Evolutionary conservation across 1,284 basidiomycete genomes (phyloP).

Genomic region (Baeospora myosura): DNA sequence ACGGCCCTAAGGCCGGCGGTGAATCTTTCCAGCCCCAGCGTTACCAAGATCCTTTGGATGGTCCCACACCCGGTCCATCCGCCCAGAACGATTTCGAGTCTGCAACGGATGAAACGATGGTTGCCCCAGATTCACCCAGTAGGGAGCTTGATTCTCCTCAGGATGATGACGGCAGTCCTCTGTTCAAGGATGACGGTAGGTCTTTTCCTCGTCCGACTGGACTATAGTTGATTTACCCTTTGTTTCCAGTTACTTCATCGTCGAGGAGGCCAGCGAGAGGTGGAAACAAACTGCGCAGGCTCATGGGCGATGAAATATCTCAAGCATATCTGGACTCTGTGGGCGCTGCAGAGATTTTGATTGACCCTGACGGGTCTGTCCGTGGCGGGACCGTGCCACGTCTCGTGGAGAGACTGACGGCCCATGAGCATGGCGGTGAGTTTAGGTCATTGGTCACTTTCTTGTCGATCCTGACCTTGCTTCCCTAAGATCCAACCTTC

Average conservation of each 20-base stretch:
- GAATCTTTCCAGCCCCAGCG: background rate
- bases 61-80: background rate
- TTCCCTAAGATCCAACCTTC: constrained; percentile 64
- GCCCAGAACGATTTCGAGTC: constrained; percentile 1
- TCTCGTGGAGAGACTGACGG: constrained; percentile 84
- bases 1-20: background rate
- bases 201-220: too few relatives aligned
- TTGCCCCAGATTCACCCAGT: too few relatives aligned
- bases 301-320: constrained; percentile 70
- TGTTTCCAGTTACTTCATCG: too few relatives aligned
- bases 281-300: constrained; percentile 53
- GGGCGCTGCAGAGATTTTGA: constrained; percentile 71
- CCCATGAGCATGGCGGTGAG: constrained; percentile 78
- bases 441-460: constrained; percentile 6
- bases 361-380: constrained; percentile 78
- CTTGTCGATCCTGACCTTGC: constrained; percentile 5
- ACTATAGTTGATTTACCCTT: too few relatives aligned
- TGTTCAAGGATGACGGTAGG: too few relatives aligned
- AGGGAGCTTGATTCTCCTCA: too few relatives aligned
- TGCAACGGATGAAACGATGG: background rate
- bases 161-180: too few relatives aligned
- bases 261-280: too few relatives aligned
- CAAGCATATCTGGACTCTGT: constrained; percentile 48
- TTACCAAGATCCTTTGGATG: background rate
- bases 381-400: constrained; percentile 84